Percentiles rank a stretch among this genome's conserved stretches.
Evolutionary conservation across 169 alveolate genomes (phyloP).

Genomic region (Eimeria acervulina): DNA sequence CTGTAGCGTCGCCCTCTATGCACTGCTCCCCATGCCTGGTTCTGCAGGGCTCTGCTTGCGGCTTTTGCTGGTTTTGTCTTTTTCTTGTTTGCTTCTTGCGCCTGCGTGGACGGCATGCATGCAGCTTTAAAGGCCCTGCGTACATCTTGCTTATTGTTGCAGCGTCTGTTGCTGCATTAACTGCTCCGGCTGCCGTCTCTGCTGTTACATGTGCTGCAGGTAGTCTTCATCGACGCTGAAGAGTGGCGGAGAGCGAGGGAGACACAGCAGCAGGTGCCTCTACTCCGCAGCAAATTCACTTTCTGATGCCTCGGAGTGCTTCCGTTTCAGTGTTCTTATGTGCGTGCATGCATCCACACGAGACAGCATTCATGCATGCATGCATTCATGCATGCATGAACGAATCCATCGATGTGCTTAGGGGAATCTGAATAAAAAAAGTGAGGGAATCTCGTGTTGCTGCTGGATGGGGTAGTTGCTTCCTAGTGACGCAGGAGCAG

Average conservation of each 20-base stretch:
- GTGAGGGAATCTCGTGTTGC: too few species aligned
- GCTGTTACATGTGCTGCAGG: slow-evolving; percentile 30
- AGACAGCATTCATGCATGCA: too few species aligned
- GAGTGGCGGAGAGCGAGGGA: slow-evolving; percentile 25
- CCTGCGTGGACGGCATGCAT: not conserved
- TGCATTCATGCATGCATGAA: too few species aligned
- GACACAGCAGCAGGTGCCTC: not conserved
- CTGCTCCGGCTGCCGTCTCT: not conserved
- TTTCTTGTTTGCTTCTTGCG: not conserved
- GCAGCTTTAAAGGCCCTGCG: not conserved
- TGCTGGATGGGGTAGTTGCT: too few species aligned
- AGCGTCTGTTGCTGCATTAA: not conserved
- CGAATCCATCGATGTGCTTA: too few species aligned
- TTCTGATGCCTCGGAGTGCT: not conserved
- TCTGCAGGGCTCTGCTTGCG: too few species aligned
- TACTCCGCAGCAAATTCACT: not conserved
- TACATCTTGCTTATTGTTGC: not conserved
- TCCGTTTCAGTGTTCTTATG: not conserved
- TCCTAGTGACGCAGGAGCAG: too few species aligned
- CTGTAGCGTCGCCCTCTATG: too few species aligned
- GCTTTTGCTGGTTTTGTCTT: not conserved
- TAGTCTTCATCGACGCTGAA: not conserved
- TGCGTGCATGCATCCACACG: too few species aligned
- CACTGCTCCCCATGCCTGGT: too few species aligned
- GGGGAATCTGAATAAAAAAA: too few species aligned